Evolutionary conservation across 768 basidiomycete genomes (phyloP).

Genomic region (Lentinula edodes): DNA sequence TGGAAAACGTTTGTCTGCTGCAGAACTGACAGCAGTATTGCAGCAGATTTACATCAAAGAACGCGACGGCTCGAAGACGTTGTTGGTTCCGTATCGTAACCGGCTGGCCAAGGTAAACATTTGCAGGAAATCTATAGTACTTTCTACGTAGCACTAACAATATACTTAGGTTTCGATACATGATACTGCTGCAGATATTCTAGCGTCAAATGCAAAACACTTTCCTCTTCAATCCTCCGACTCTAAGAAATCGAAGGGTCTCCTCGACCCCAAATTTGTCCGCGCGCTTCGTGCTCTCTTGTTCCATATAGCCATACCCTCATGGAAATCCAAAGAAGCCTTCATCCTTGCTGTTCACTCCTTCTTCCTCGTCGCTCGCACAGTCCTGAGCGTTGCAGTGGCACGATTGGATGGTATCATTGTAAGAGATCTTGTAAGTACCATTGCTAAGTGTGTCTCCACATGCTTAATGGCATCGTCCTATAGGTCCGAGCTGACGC

Average conservation of each 20-base stretch:
- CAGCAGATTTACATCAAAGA: conserved; percentile 61
- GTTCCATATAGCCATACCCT: conserved; percentile 64
- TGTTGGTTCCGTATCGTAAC: conserved; percentile 65
- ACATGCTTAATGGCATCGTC: conserved; percentile 20
- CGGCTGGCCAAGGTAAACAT: conserved; percentile 40
- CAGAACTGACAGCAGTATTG: conserved; percentile 42
- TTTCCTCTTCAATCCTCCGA: conserved; percentile 54
- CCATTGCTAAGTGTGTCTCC: background rate
- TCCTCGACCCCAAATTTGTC: conserved; percentile 64
- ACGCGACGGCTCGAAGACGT: conserved; percentile 50
- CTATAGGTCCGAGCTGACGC: conserved; percentile 59
- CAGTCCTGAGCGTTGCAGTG: conserved; percentile 82
- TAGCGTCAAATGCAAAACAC: conserved; percentile 45
- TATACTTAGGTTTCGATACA: conserved; percentile 29
- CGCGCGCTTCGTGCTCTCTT: conserved; percentile 71
- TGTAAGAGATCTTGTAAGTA: conserved; percentile 73
- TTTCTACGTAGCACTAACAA: background rate
- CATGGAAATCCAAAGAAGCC: conserved; percentile 60
- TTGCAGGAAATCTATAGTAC: too few relatives aligned
- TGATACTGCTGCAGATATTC: conserved; percentile 11
- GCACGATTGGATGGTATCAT: conserved; percentile 87
- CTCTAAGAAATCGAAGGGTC: conserved; percentile 44
- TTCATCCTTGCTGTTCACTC: conserved; percentile 75
- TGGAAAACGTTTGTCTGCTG: conserved; percentile 23
- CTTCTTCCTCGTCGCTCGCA: conserved; percentile 78